Evolutionary conservation across 208 protist genomes (phyloP).

Genomic region (Acanthamoeba lenticulata): DNA sequence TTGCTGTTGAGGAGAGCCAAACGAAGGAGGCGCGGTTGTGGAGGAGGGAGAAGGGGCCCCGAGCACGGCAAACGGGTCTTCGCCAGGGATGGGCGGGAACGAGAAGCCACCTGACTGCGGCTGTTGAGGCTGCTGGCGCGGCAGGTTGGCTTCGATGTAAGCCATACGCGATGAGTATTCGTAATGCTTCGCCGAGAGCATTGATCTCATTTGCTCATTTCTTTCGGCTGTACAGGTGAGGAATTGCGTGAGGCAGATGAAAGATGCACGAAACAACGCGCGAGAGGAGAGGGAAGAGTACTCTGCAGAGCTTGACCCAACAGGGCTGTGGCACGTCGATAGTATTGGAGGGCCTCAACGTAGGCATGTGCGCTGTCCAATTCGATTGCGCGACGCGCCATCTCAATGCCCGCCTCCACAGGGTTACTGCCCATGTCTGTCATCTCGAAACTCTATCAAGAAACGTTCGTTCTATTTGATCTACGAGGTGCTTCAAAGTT

Average conservation of each 20-base stretch:
- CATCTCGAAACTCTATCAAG: neutral
- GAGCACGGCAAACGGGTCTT: neutral
- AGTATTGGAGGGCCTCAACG: constrained; percentile 18
- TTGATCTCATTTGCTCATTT: constrained; percentile 18
- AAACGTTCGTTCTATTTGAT: neutral
- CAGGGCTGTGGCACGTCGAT: neutral
- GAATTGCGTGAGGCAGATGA: too few species aligned
- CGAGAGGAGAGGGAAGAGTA: neutral
- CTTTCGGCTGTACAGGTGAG: neutral
- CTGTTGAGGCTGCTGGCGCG: neutral
- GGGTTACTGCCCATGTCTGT: neutral
- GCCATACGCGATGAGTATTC: constrained; percentile 11
- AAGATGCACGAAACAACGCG: neutral
- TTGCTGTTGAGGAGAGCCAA: neutral
- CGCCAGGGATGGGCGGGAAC: neutral
- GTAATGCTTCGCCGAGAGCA: neutral
- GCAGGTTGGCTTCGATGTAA: constrained; percentile 5
- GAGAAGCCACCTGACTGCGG: neutral
- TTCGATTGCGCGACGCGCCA: constrained; percentile 9
- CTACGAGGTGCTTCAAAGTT: too few species aligned
- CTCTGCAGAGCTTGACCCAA: neutral
- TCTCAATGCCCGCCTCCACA: constrained; percentile 30
- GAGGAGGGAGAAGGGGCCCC: neutral
- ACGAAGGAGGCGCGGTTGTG: neutral
- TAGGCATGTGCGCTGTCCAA: neutral